phyloP scores from a whole-genome alignment of 192 early-diverging fungal species.

The Spizellomyces sp. region DNA sequence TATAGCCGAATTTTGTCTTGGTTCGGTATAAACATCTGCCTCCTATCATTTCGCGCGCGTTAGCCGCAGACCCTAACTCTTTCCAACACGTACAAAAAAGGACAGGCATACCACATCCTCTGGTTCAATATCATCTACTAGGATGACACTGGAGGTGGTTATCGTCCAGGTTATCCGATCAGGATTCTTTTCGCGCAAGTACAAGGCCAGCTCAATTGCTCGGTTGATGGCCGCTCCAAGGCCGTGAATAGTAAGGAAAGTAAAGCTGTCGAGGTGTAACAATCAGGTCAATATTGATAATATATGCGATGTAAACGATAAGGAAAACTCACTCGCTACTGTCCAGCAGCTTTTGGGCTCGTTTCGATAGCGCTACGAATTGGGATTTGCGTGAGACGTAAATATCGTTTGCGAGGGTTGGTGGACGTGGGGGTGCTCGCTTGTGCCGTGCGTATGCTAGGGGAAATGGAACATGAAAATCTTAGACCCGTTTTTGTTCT shows the following conservation, averaged over 20 bases:
- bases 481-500: no score
- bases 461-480: no score
- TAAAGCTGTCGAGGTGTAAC: slow-evolving; percentile 46
- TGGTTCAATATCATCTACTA: slow-evolving; percentile 81
- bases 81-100: not conserved
- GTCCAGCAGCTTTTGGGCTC: slow-evolving; percentile 65
- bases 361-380: slow-evolving; percentile 60
- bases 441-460: slow-evolving; percentile 40
- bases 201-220: slow-evolving; percentile 68
- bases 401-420: slow-evolving; percentile 72
- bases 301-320: not conserved
- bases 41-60: slow-evolving; percentile 20
- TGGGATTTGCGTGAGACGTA: slow-evolving; percentile 73
- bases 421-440: slow-evolving; percentile 62
- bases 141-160: slow-evolving; percentile 66
- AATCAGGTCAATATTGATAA: no score
- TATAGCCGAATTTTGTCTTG: slow-evolving; percentile 68
- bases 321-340: slow-evolving; percentile 1
- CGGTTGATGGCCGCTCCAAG: slow-evolving; percentile 75
- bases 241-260: slow-evolving; percentile 73
- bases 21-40: slow-evolving; percentile 57
- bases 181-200: slow-evolving; percentile 58
- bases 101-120: slow-evolving; percentile 55
- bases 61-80: not conserved
- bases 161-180: slow-evolving; percentile 62